A percentile compares a stretch with the other conserved stretches of the same genome.
Evolutionary conservation across 176 grass and related monocot genomes (phyloP).

Genomic region (barley (Hordeum vulgare)): MorexV3_pseudomolecules_assembly NC_058522.1:2355089-2355588

Average conservation of each 20-base stretch:
- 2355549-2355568: no score
- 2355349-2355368: not conserved
- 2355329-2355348: not conserved
- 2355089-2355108: conserved; percentile 38
- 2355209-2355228: not conserved
- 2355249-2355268: conserved; percentile 1
- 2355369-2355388: not conserved
- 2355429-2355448: no score
- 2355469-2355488: no score
- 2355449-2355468: no score
- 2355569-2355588: no score
- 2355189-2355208: no score
- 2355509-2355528: no score
- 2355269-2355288: not conserved
- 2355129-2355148: conserved; percentile 54
- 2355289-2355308: not conserved
- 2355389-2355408: no score
- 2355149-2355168: not conserved
- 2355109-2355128: conserved; percentile 54
- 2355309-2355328: not conserved
- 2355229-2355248: conserved; percentile 38
- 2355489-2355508: no score
- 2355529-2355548: no score
- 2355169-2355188: not conserved
- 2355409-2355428: no score